Conservation (phyloP, 225 moss, liverwort and hornwort species). For the Sphagnum tenellum region DNA sequence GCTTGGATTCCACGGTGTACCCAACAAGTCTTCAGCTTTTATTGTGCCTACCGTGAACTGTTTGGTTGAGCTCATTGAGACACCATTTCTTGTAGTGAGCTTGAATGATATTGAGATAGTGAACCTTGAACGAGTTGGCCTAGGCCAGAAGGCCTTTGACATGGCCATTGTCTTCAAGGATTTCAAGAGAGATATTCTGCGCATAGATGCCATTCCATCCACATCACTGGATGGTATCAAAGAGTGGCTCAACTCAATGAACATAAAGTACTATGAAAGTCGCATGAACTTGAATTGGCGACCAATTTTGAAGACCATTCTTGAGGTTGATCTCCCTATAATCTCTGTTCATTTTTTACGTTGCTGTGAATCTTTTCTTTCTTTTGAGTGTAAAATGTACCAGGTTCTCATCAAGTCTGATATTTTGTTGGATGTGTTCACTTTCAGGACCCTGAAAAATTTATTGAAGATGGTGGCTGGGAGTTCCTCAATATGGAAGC, state of each 20-base stretch:
- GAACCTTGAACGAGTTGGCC: slow-evolving; percentile 89
- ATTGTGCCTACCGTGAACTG: slow-evolving; percentile 98
- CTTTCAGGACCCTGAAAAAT: slow-evolving; percentile 78
- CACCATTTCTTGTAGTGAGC: slow-evolving; percentile 88
- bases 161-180: slow-evolving; percentile 99
- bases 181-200: slow-evolving; percentile 90
- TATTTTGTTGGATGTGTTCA: too few species aligned
- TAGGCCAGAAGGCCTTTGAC: slow-evolving; percentile 98
- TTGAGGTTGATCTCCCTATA: slow-evolving; percentile 38
- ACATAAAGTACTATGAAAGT: slow-evolving; percentile 99
- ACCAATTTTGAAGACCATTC: slow-evolving; percentile 87
- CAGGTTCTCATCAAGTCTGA: too few species aligned
- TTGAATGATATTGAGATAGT: slow-evolving; percentile 99
- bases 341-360: too few species aligned
- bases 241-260: slow-evolving; percentile 99
- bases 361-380: too few species aligned
- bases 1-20: slow-evolving; percentile 97
- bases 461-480: slow-evolving; percentile 97
- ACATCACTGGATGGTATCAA: slow-evolving; percentile 92
- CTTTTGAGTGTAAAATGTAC: too few species aligned
- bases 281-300: slow-evolving; percentile 99
- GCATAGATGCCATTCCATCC: slow-evolving; percentile 95
- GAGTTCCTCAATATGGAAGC: slow-evolving; percentile 97
- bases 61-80: slow-evolving; percentile 91
- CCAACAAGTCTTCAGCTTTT: slow-evolving; percentile 95